These are phyloP conservation scores for Epichloe amarillans DNA, from an alignment of 2,329 filamentous ascomycete genomes.

Conservation along the genomic window DNA sequence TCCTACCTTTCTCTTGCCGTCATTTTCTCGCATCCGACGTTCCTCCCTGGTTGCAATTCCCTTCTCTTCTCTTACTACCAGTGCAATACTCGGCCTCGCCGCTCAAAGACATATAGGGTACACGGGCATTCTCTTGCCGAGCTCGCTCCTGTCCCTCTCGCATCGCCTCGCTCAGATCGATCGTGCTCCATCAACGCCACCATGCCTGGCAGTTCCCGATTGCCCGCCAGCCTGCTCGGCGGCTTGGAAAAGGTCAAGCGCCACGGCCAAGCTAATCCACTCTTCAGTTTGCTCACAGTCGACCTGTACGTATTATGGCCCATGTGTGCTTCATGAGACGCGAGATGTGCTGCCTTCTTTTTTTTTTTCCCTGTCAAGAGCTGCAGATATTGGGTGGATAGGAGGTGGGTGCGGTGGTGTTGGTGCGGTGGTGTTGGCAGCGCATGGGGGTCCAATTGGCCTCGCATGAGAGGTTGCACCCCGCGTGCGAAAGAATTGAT, in stretches of 20 bases:
- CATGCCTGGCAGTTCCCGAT: conserved; percentile 55
- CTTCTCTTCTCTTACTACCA: not conserved
- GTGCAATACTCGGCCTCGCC: not conserved
- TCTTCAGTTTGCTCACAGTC: conserved; percentile 52
- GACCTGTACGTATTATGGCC: conserved; percentile 43
- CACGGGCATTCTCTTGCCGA: not conserved
- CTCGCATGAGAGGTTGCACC: not conserved
- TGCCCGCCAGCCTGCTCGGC: conserved; percentile 58
- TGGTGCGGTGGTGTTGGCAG: not conserved
- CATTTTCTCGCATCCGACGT: not conserved
- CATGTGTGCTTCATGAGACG: not conserved
- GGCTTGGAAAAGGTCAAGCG: conserved; percentile 49
- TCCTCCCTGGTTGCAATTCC: not conserved
- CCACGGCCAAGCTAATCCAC: conserved; percentile 34
- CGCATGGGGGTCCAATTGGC: not conserved
- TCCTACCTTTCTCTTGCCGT: not conserved
- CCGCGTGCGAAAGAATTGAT: not conserved
- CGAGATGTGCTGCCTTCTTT: too few species aligned
- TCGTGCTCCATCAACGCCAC: conserved; percentile 9
- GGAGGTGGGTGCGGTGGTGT: too few species aligned
- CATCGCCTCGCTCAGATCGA: not conserved
- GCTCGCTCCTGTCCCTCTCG: not conserved
- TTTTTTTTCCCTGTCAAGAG: not conserved
- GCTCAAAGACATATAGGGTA: not conserved
- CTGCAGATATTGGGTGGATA: not conserved